These are phyloP conservation scores for Posidonia australis DNA, from an alignment of 106 monocot species.

Conservation along the genomic window DNA sequence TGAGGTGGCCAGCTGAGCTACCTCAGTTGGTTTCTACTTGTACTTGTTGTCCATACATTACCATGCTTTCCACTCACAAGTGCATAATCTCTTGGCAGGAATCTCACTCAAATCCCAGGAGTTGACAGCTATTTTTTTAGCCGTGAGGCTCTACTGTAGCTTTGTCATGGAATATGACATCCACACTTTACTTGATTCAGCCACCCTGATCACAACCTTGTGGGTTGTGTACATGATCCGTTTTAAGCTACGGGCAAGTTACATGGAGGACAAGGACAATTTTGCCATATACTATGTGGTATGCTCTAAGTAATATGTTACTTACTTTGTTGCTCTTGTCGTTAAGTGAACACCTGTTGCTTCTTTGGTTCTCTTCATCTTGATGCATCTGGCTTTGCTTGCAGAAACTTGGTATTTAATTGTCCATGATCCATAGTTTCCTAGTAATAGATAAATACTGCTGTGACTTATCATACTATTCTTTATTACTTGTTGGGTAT, in stretches of 20 bases:
- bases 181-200: conserved; percentile 16
- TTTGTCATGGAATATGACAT: conserved; percentile 20
- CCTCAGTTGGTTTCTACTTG: too few species aligned
- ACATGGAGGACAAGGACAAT: conserved; percentile 18
- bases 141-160: conserved; percentile 17
- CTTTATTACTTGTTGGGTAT: too few species aligned
- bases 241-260: conserved; percentile 13
- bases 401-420: too few species aligned
- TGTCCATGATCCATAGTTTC: too few species aligned
- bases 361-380: not conserved
- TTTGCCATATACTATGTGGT: conserved; percentile 15
- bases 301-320: not conserved
- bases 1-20: too few species aligned
- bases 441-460: too few species aligned
- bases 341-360: not conserved
- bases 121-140: conserved; percentile 17
- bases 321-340: not conserved
- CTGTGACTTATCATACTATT: too few species aligned
- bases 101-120: conserved; percentile 19
- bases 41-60: too few species aligned
- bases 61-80: too few species aligned
- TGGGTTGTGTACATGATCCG: conserved; percentile 25
- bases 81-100: not conserved
- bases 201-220: conserved; percentile 10
- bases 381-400: not conserved